Evolutionary conservation across 371 early-diverging fungal genomes (phyloP), one percentile per base, ranked within the genome.

Genomic region (Mucor velutinosus): DNA sequence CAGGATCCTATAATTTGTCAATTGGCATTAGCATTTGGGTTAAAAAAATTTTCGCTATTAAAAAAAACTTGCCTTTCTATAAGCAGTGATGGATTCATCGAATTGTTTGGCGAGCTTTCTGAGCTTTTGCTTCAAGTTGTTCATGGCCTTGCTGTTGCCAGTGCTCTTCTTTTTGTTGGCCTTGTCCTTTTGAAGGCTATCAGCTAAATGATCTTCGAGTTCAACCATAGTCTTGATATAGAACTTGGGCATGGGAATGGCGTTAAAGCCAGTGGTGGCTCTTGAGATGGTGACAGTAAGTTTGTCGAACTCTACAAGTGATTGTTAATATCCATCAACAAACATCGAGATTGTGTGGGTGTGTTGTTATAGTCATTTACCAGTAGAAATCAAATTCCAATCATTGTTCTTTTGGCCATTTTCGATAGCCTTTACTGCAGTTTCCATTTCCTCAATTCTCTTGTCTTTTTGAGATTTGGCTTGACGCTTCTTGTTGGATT

Each of bases 51-150:
- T 53, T 53, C 17, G 41, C 17, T 10, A 5, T 41, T 41, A 25
- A 33, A 33, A 33, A 33, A 33, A 33, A 33, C 17, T 27, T 78
- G 88, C 91, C 82, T 85, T 79, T 67, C 87, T 85, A 78, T 89
- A 96, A 69, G 83, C 87, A 56, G 86, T 84, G 47, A 98, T 87
- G 62, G 88, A 85, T 8, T 76, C 77, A 71, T 94, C 93, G 64
- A 87, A 89, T 56, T 80, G 73, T 82, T 94, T 95, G 77, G 86
- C 87, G 81, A 90, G 85, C 88, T 97, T 96, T 81, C 90, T 92
- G 74, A 97, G 70, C 78, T 94, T 94, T 77, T 95, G 95, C 86
- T 93, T 95, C 88, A 96, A 89, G 63, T 91, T 87, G 77, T 90
- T 96, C 80, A 95, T 80, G 17, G 95, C 93, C 75, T 94, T 94